These are phyloP conservation scores for Cavenderia fasciculata DNA, from an alignment of 78 protist genomes.

Conservation along the genomic window DNA sequence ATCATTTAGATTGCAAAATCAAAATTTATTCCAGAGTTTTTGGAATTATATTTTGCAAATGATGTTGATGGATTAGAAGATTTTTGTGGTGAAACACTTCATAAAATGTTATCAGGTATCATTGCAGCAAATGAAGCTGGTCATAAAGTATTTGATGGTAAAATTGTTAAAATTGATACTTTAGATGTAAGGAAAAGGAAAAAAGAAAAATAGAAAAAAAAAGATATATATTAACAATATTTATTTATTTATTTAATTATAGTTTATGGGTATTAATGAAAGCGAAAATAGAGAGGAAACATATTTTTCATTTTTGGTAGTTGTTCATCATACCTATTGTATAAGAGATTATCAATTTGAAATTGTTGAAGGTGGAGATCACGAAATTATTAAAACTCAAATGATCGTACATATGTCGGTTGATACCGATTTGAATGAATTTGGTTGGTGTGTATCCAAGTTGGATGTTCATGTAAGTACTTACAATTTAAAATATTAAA, in stretches of 20 bases:
- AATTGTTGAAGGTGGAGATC: constrained; percentile 15
- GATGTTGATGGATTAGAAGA: neutral
- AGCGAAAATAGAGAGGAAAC: constrained; percentile 3
- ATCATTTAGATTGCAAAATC: neutral
- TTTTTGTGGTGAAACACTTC: neutral
- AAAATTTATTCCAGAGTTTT: constrained; percentile 2
- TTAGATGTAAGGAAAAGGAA: no score
- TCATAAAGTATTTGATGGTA: constrained; percentile 11
- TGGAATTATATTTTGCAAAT: neutral
- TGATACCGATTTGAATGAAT: constrained; percentile 11
- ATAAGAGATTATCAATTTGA: constrained; percentile 25
- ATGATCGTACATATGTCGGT: neutral
- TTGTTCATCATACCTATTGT: neutral
- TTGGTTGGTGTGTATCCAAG: constrained; percentile 20
- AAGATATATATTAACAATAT: no score
- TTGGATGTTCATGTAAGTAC: constrained; percentile 3
- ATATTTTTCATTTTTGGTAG: neutral
- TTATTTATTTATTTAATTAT: no score
- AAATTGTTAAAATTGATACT: neutral
- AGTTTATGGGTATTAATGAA: neutral
- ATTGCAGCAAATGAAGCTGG: constrained; percentile 8
- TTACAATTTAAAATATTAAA: neutral
- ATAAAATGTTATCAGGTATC: neutral
- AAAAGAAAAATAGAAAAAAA: no score
- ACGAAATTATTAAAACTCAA: neutral